Percentiles rank a stretch among this genome's conserved stretches.
These are phyloP conservation scores for Sphaerostilbella broomeana DNA, from an alignment of 2,329 filamentous ascomycete species.

Conservation along the genomic window DNA sequence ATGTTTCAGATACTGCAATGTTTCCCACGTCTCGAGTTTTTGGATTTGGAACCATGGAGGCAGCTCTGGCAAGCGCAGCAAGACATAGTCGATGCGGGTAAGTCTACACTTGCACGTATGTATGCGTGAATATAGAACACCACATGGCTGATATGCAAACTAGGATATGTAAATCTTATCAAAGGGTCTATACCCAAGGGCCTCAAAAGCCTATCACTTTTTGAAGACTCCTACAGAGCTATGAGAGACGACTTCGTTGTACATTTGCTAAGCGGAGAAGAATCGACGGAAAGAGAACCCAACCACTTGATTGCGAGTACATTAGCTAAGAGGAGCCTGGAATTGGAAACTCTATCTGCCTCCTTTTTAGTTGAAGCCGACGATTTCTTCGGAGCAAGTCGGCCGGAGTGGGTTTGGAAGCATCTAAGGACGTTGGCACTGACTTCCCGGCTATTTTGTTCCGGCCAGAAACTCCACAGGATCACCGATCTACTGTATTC, in stretches of 20 bases:
- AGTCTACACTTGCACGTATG: neutral
- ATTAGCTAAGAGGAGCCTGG: conserved; percentile 1
- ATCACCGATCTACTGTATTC: neutral
- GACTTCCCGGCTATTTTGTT: conserved; percentile 1
- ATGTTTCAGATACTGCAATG: conserved; percentile 1
- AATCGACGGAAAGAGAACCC: neutral
- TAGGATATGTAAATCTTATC: conserved; percentile 5
- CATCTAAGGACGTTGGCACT: conserved; percentile 3
- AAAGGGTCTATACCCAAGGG: conserved; percentile 1
- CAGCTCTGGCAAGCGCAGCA: conserved; percentile 2
- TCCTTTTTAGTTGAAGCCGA: conserved; percentile 6
- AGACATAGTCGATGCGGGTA: conserved; percentile 7
- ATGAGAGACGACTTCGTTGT: neutral
- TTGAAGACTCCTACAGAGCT: neutral
- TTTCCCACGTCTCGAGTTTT: neutral
- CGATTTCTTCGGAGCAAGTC: conserved; percentile 5
- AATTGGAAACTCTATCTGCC: neutral
- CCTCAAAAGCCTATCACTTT: neutral
- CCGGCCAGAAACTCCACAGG: neutral
- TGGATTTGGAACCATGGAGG: conserved; percentile 7
- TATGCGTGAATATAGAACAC: neutral
- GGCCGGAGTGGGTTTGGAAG: conserved; percentile 5
- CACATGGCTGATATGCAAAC: neutral
- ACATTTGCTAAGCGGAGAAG: neutral
- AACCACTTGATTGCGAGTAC: neutral